Evolutionary conservation across 1,284 basidiomycete genomes (phyloP).

Genomic region (Trichosporon ovoides): DNA sequence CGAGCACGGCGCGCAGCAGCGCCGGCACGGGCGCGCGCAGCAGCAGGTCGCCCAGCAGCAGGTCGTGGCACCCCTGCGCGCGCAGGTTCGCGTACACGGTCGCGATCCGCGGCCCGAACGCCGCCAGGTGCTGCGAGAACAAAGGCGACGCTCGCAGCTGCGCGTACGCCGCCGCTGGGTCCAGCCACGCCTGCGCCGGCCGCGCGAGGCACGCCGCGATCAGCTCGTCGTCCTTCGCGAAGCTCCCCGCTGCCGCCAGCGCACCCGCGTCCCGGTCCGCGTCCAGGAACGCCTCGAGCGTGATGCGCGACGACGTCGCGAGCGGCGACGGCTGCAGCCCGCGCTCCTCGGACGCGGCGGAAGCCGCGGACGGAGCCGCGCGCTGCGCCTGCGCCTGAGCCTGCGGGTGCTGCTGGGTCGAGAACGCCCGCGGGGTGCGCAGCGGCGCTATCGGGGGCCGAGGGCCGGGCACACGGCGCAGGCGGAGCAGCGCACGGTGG

Average conservation of each 20-base stretch:
- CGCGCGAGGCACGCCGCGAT: constrained; percentile 16
- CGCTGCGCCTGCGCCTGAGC: neutral
- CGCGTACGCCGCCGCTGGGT: constrained; percentile 29
- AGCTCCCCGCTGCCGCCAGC: constrained; percentile 16
- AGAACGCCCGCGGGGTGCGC: neutral
- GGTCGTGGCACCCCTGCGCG: constrained; percentile 25
- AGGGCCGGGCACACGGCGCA: constrained; percentile 5
- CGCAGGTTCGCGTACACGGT: constrained; percentile 24
- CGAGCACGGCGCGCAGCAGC: constrained; percentile 24
- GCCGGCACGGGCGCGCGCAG: constrained; percentile 26
- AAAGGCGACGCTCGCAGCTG: constrained; percentile 23
- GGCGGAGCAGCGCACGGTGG: constrained; percentile 11
- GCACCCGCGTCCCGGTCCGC: neutral
- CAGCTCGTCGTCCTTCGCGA: constrained; percentile 33
- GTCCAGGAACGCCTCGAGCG: constrained; percentile 24
- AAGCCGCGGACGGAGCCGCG: too few species aligned
- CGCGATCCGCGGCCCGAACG: constrained; percentile 18
- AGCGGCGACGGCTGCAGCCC: constrained; percentile 15
- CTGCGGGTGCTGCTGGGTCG: neutral
- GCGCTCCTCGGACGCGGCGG: neutral
- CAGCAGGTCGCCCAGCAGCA: constrained; percentile 33
- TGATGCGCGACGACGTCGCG: constrained; percentile 27
- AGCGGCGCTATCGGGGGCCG: neutral
- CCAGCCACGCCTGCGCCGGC: constrained; percentile 16
- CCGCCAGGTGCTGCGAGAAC: constrained; percentile 28